Evolutionary conservation across 768 basidiomycete genomes (phyloP).

Genomic region (Dioszegia crocea): DNA sequence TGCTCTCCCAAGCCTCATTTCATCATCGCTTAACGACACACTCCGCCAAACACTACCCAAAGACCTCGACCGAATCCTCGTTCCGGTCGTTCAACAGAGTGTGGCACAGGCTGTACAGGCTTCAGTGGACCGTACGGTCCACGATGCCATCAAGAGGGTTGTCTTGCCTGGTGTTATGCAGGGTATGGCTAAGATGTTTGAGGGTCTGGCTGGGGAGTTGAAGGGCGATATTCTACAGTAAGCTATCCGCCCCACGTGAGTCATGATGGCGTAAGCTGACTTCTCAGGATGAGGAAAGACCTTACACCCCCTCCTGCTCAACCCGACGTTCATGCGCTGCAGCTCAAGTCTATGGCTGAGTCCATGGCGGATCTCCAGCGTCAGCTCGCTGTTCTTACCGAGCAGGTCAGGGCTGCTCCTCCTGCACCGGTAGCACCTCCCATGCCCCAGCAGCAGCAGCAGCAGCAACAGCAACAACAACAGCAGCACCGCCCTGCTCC

Average conservation of each 20-base stretch:
- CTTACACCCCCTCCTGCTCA: conserved; percentile 17
- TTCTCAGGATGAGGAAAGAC: conserved; percentile 38
- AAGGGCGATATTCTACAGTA: conserved; percentile 43
- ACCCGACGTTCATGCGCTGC: conserved; percentile 1
- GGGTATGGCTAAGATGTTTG: conserved; percentile 15
- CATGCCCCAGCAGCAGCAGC: neutral
- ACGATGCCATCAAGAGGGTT: conserved; percentile 21
- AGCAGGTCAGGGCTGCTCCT: conserved; percentile 24
- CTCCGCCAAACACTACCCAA: conserved; percentile 20
- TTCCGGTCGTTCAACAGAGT: conserved; percentile 20
- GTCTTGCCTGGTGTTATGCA: conserved; percentile 30
- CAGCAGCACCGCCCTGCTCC: conserved; percentile 7
- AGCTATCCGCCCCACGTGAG: neutral
- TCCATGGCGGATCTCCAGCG: conserved; percentile 27
- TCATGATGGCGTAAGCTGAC: neutral
- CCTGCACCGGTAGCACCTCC: conserved; percentile 7
- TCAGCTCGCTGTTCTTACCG: conserved; percentile 29
- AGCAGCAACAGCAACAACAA: conserved; percentile 1
- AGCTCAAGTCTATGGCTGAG: conserved; percentile 21
- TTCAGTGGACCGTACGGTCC: conserved; percentile 25
- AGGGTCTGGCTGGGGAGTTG: conserved; percentile 32
- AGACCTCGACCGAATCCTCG: conserved; percentile 28
- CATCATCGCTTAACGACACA: conserved; percentile 17
- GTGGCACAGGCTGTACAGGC: conserved; percentile 15
- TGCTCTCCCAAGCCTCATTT: conserved; percentile 16